Evolutionary conservation across 495 filamentous ascomycete genomes (phyloP), one percentile per base, ranked within the genome.

Genomic region (Xylaria venustula): DNA sequence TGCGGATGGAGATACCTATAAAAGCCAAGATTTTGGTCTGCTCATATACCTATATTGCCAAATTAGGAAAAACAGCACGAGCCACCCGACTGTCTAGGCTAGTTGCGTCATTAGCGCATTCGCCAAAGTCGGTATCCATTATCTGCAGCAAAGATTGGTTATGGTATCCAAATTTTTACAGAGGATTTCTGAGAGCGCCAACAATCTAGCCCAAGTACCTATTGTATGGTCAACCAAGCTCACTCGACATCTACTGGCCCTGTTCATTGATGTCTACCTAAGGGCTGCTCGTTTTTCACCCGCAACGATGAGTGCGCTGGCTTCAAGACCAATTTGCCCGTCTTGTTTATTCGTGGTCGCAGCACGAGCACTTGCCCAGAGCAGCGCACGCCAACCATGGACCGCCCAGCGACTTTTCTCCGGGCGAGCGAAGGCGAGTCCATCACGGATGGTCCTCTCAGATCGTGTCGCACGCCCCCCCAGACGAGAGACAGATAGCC

Each of bases 371-470:
- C 41, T 46, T n/a, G 14, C 49, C 14, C 60, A 64, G 44, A 23
- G 46, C 36, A 23, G 46, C 36, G 20, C 46, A 28, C 50, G 53
- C 14, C 73, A 62, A 49, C 61, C 73, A 75, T 77, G 75, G 72
- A 48, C 65, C 30, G 42, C 58, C 17, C 75, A 71, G 47, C 68
- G 75, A 54, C 65, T 71, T 32, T 68, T 72, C 59, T 68, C 69
- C 37, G 73, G 66, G 12, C 71, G 67, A 15, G 56, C 56, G 44
- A 78, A 71, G 66, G 67, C 70, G 49, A 72, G 75, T 41, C 89
- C 89, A 6, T 85, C 90, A 48, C 87, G 92, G 63, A 91, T 93
- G 86, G 78, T 85, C 0, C 82, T 97, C 22, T 95, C 92, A n/a
- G 83, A 87, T 37, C 78, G 80, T 50, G 92, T 95, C 41, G 82